A percentile compares a stretch with the other conserved stretches of the same genome.
Evolutionary conservation across 2,329 filamentous ascomycete genomes (phyloP).

Genomic region (Dothiorella sarmentorum): DNA sequence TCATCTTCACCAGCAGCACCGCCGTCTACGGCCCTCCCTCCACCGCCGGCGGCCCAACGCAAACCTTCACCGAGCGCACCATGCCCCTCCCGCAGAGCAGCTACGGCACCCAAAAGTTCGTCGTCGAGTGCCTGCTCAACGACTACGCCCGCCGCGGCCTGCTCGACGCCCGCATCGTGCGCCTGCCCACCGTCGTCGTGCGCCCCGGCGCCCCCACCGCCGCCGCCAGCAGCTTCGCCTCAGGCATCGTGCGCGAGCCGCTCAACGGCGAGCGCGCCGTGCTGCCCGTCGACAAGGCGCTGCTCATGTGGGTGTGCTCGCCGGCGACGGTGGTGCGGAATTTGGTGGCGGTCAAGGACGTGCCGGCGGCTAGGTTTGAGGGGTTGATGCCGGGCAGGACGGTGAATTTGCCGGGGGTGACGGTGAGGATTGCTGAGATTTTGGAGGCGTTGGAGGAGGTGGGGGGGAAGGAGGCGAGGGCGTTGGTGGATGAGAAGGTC

Average conservation of each 20-base stretch:
- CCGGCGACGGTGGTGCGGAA: conserved; percentile 53
- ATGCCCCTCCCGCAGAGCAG: conserved; percentile 57
- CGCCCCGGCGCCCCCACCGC: conserved; percentile 55
- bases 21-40: conserved; percentile 56
- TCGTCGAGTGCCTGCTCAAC: conserved; percentile 57
- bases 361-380: conserved; percentile 46
- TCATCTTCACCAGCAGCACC: conserved; percentile 57
- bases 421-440: conserved; percentile 52
- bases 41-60: conserved; percentile 33
- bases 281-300: conserved; percentile 46
- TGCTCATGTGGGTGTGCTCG: conserved; percentile 54
- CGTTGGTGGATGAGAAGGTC: conserved; percentile 47
- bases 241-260: conserved; percentile 60
- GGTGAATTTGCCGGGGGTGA: conserved; percentile 50
- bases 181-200: conserved; percentile 59
- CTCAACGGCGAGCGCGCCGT: conserved; percentile 50
- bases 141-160: conserved; percentile 56
- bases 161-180: conserved; percentile 53
- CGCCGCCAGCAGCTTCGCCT: conserved; percentile 59
- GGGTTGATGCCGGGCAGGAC: conserved; percentile 45
- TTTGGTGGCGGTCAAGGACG: conserved; percentile 46
- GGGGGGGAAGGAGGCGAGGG: conserved; percentile 48
- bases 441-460: conserved; percentile 51
- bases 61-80: conserved; percentile 23
- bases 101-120: conserved; percentile 59